phyloP scores from a whole-genome alignment of 1,284 basidiomycete genomes.

The Macrocybe sp. region DNA sequence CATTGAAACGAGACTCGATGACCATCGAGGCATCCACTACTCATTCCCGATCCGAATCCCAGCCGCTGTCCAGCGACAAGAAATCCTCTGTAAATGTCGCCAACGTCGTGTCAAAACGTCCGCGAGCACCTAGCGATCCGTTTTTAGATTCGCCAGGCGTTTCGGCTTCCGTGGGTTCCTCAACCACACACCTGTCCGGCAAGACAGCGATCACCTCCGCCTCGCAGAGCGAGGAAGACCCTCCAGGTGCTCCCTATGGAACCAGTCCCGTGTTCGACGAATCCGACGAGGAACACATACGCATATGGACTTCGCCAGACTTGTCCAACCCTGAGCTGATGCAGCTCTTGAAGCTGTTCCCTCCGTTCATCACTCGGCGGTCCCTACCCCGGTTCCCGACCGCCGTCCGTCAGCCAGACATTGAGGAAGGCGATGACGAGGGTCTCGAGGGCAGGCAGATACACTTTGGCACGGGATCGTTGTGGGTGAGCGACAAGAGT shows the following conservation, averaged over 20 bases:
- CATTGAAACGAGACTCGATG: not conserved
- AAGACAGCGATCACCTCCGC: constrained; percentile 30
- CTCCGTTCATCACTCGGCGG: constrained; percentile 59
- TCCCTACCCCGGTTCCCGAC: constrained; percentile 60
- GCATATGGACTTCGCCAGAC: constrained; percentile 69
- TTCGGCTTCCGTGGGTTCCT: constrained; percentile 43
- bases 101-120: constrained; percentile 50
- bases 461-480: constrained; percentile 64
- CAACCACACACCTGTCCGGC: constrained; percentile 50
- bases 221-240: constrained; percentile 34
- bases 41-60: constrained; percentile 52
- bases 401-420: constrained; percentile 37
- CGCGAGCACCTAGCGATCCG: constrained; percentile 72
- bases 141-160: constrained; percentile 66
- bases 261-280: constrained; percentile 38
- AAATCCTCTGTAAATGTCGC: constrained; percentile 31
- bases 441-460: constrained; percentile 47
- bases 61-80: constrained; percentile 40
- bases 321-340: constrained; percentile 62
- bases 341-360: constrained; percentile 60
- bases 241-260: constrained; percentile 29
- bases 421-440: constrained; percentile 61
- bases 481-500: constrained; percentile 58
- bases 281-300: constrained; percentile 48
- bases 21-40: constrained; percentile 33